Evolutionary conservation across 2,329 filamentous ascomycete genomes (phyloP).

Genomic region (Erysiphe pulchra): DNA sequence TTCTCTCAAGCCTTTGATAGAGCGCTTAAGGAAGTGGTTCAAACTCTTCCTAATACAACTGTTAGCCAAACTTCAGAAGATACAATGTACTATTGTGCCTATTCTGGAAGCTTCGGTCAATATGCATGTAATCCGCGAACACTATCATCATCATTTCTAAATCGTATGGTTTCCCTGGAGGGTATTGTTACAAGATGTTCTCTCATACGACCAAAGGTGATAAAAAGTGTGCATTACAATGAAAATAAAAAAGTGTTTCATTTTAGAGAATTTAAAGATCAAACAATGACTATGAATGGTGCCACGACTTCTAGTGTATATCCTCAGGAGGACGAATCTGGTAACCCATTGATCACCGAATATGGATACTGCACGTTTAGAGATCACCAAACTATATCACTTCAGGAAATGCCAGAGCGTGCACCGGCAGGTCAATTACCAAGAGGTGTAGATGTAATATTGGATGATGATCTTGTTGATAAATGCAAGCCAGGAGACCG

Average conservation of each 20-base stretch:
- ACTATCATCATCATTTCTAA: constrained; percentile 66
- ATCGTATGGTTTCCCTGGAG: constrained; percentile 91
- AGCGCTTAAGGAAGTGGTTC: constrained; percentile 70
- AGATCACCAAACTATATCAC: constrained; percentile 92
- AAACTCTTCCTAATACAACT: constrained; percentile 50
- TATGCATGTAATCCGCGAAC: constrained; percentile 88
- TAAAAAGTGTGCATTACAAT: constrained; percentile 93
- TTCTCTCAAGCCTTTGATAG: constrained; percentile 70
- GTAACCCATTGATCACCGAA: constrained; percentile 86
- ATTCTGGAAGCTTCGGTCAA: constrained; percentile 83
- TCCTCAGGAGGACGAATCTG: constrained; percentile 76
- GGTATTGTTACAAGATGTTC: constrained; percentile 95
- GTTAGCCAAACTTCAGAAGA: constrained; percentile 55
- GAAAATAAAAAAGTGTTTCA: constrained; percentile 69
- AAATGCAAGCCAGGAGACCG: constrained; percentile 59
- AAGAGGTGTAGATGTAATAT: constrained; percentile 80
- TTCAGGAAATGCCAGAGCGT: constrained; percentile 92
- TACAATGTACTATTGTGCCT: constrained; percentile 87
- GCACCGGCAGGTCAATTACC: constrained; percentile 92
- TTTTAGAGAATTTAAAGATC: constrained; percentile 75
- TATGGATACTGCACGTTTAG: constrained; percentile 90
- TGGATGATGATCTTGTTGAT: constrained; percentile 94
- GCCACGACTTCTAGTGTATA: constrained; percentile 79
- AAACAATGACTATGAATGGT: constrained; percentile 82
- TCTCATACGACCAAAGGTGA: constrained; percentile 84